Evolutionary conservation across 331 rosid species (phyloP).

Genomic region (Rosa hybrid): DNA sequence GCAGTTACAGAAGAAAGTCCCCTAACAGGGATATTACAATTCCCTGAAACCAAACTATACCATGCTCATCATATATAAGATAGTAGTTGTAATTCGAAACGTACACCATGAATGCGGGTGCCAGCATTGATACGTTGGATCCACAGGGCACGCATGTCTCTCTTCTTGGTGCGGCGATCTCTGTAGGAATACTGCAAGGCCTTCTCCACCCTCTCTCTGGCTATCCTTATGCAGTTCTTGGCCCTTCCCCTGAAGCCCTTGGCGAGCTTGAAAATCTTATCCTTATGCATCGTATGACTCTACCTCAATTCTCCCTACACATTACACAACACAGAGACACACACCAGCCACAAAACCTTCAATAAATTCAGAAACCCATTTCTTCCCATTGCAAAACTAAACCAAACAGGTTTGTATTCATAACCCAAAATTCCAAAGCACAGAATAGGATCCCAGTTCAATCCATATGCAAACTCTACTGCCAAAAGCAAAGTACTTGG

Average conservation of each 20-base stretch:
- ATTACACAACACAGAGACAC: background rate
- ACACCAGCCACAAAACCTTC: background rate
- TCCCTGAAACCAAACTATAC: background rate
- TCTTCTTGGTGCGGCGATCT: conserved; percentile 92
- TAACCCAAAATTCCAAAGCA: background rate
- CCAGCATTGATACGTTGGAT: conserved; percentile 94
- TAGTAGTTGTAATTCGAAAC: conserved; percentile 12
- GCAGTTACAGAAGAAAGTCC: background rate
- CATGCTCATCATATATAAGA: conserved; percentile 14
- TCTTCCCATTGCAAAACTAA: background rate
- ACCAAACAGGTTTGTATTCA: background rate
- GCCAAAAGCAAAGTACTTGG: background rate
- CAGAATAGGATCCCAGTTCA: background rate
- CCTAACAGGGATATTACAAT: background rate
- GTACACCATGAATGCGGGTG: conserved; percentile 85
- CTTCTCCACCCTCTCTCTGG: conserved; percentile 98
- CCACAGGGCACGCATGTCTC: conserved; percentile 98
- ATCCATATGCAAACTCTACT: background rate
- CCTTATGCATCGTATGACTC: conserved; percentile 66
- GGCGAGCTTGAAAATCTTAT: conserved; percentile 81
- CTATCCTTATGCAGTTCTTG: conserved; percentile 92
- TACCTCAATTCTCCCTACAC: conserved; percentile 15
- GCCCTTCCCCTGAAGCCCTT: conserved; percentile 99
- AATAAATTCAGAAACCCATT: background rate
- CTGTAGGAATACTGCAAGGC: conserved; percentile 97